A percentile compares a stretch with the other conserved stretches of the same genome.
Evolutionary conservation across 208 protist species (phyloP).

Genomic region (Acanthamoeba polyphaga): DNA sequence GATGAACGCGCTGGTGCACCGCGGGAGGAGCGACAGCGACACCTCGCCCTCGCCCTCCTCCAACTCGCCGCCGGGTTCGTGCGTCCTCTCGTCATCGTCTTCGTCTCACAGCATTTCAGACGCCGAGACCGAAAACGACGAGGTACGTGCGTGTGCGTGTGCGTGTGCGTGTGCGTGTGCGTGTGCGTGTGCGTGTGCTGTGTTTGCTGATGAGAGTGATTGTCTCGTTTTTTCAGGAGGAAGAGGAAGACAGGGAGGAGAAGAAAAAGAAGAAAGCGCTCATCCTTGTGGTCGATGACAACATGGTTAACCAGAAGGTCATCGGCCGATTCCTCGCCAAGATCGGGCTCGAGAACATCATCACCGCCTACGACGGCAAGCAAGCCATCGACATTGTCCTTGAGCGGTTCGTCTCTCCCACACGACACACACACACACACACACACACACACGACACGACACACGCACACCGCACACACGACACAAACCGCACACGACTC

Average conservation of each 20-base stretch:
- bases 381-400: constrained; percentile 58
- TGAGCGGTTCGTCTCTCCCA: background rate
- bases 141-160: background rate
- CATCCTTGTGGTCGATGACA: constrained; percentile 59
- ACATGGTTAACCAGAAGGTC: constrained; percentile 64
- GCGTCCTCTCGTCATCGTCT: constrained; percentile 29
- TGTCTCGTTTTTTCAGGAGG: background rate
- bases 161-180: background rate
- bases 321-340: constrained; percentile 58
- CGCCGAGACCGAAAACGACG: constrained; percentile 6
- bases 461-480: too few relatives aligned
- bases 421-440: too few relatives aligned
- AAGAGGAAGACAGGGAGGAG: constrained; percentile 36
- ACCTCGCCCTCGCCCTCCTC: background rate
- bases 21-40: constrained; percentile 51
- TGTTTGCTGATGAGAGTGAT: background rate
- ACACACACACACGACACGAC: too few relatives aligned
- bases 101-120: constrained; percentile 10
- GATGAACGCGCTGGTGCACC: background rate
- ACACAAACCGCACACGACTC: too few relatives aligned
- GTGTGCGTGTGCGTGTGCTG: background rate
- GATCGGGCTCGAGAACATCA: constrained; percentile 67
- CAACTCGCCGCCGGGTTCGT: constrained; percentile 39
- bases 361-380: constrained; percentile 54
- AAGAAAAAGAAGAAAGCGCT: constrained; percentile 66